Evolutionary conservation across 2,329 filamentous ascomycete genomes (phyloP), one percentile per base, ranked within the genome.

Genomic region (Immersiporthe knoxdaviesiana): DNA sequence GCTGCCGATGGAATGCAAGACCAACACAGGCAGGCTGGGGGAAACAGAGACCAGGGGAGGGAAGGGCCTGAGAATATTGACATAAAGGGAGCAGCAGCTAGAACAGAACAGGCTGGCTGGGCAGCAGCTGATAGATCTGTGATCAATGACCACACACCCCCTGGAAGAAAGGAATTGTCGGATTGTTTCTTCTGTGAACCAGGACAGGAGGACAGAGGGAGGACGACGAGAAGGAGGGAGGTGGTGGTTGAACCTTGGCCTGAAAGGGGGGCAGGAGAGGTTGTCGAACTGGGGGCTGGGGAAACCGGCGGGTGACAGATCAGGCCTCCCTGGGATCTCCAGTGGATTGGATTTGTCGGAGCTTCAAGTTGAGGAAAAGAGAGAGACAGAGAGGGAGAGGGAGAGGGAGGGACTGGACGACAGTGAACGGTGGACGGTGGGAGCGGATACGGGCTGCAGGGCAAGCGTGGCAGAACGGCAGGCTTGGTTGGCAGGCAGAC

Each of bases 391-490:
- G 50, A 27, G 24, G 12, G 12, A 30, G 35, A 30, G 52, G 3
- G 52, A 12, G 18, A 24, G 27, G 52, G 52, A 11, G 24, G 52
- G 52, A 30, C 27, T 54, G 50, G 50, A 18, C n/a, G 50, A 54
- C 50, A 27, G n/a, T 27, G 50, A 30, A 56, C 52, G 52, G 52
- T 30, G 52, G 52, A 18, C 5, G 27, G 52, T 30, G 12, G 52
- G 27, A 56, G 52, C 27, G 52, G 52, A 56, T 56, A 56, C 52
- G 56, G 32, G 56, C 32, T 59, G 56, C 56, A 59, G 56, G n/a
- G 56, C 56, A 59, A 32, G 54, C 44, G 44, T 47, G 44, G 44
- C 44, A 47, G 21, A 10, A 47, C 44, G 21, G 44, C 44, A n/a
- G 44, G 44, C 44, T 35, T 21, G 44, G 44, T 47, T 47, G 21